Base-by-base conservation (phyloP, 2,329 filamentous ascomycete genomes). In the Neonectria coccinea region DNA sequence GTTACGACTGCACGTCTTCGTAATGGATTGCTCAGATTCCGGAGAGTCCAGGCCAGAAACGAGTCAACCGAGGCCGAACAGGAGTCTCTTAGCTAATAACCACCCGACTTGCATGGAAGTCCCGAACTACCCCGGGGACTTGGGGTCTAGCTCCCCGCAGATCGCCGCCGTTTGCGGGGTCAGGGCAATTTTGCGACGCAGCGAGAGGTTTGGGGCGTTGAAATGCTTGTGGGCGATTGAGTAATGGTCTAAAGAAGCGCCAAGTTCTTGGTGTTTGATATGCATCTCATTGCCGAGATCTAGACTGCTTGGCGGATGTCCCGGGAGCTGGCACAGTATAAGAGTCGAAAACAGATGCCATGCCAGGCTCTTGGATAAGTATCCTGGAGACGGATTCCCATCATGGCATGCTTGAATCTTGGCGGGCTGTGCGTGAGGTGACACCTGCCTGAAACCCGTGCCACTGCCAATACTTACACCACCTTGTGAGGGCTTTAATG, bases 51-150 rank as follows among this genome's bases (percentile, higher is more conserved):
- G 16, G 39, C 39, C n/a, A 41, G 16, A 41, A 41, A n/a, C 39
- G 39, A 41, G 16, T 18, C 16, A 18, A 18, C 39, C 39, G 39
- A 41, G 16, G 27, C 22, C 6, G 16, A 22, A 29, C 33, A 29
- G 55, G 18, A 36, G 31, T 33, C 42, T 48, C 31, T 48, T 59
- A 53, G 56, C 48, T 59, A 59, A 59, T 57, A 45, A 42, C 33
- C 44, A 57, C 55, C 42, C 42, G 47, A 42, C 36, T 9, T 22
- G 22, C 33, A 59, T 44, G 36, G n/a, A 31, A 44, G 14, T 42
- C 27, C 47, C n/a, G 27, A 18, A 41, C 16, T 41, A 41, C 39
- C 39, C 22, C 22, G 22, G 22, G 22, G 22, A 22, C 22, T 22
- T 22, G 22, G 22, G 22, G 22, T 22, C 22, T 22, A 22, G 22